These are phyloP conservation scores for Leccinellum albellum DNA, from an alignment of 768 basidiomycete genomes.

Conservation along the genomic window DNA sequence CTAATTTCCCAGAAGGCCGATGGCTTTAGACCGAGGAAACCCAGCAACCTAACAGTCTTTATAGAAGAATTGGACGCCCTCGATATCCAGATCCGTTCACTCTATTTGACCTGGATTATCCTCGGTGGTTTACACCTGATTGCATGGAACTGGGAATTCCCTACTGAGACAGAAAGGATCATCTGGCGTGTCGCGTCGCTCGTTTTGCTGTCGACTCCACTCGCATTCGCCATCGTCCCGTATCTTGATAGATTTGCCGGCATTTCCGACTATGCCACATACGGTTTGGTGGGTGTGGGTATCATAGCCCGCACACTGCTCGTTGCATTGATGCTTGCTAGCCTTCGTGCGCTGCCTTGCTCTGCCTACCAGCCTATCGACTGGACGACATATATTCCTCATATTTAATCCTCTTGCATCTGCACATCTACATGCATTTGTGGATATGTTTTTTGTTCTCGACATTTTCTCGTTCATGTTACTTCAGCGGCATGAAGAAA, in stretches of 20 bases:
- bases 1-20: neutral
- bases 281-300: neutral
- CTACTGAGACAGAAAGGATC: neutral
- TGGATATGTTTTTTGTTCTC: too few relatives aligned
- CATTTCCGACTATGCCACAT: neutral
- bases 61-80: neutral
- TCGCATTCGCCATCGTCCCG: neutral
- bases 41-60: neutral
- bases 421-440: too few relatives aligned
- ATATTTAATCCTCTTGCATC: neutral
- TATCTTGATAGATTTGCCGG: neutral
- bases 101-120: neutral
- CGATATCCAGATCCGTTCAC: neutral
- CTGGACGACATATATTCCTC: conserved; percentile 1
- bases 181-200: neutral
- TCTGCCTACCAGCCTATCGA: neutral
- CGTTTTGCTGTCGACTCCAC: neutral
- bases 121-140: neutral
- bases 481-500: too few relatives aligned
- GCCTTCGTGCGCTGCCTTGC: neutral
- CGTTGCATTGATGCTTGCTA: neutral
- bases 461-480: too few relatives aligned
- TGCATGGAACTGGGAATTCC: neutral
- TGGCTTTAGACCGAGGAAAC: neutral
- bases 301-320: neutral